Base-by-base conservation (phyloP, 305 asterid genomes). In the Andrographis paniculata region DNA sequence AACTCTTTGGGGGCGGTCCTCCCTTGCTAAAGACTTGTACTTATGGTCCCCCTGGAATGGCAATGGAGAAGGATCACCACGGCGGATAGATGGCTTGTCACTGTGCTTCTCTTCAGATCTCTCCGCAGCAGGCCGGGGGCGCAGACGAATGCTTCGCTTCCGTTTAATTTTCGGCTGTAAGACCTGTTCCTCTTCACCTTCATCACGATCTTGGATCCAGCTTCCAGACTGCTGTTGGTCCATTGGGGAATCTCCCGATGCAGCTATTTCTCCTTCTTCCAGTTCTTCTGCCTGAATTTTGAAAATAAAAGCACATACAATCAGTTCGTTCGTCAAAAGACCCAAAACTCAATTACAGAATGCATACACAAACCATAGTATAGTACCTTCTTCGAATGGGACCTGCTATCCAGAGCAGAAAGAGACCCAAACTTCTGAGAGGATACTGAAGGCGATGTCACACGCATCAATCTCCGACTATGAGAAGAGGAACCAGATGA, bases 351-450 rank as follows among this genome's bases (percentile, higher is more conserved):
- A 58, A 46, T 22, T 22, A 61, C 43, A 55, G 68, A 55, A 31
- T 3, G 20, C 42, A 39, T 45, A 28, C 60, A 37, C 21, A 47
- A 35, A 59, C n/a, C 30, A 24, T 3, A 24, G 4, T 79, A 45
- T 76, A 87, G 95, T 84, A 58, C 55, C 68, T 74, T 82, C 79
- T 77, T 84, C 17, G 94, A 76, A 31, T 82, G 94, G 53, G 97
- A 78, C 68, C 94, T 79, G 55, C 84, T 74, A 56, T 93, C 99
- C 47, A 93, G 59, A 40, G 97, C 99, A 59, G 99, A 93, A 68
- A 93, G 93, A 2, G 95, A 87, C 21, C 97, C 99, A 73, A 93
- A 93, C 77, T 93, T 93, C 82, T 93, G 95, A 55, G 91, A 82
- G 61, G 95, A 84, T 31, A 65, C 79, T 28, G 99, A 87, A 47